Base-by-base conservation (phyloP, 2,329 filamentous ascomycete genomes). In the Lachnellula willkommii region DNA sequence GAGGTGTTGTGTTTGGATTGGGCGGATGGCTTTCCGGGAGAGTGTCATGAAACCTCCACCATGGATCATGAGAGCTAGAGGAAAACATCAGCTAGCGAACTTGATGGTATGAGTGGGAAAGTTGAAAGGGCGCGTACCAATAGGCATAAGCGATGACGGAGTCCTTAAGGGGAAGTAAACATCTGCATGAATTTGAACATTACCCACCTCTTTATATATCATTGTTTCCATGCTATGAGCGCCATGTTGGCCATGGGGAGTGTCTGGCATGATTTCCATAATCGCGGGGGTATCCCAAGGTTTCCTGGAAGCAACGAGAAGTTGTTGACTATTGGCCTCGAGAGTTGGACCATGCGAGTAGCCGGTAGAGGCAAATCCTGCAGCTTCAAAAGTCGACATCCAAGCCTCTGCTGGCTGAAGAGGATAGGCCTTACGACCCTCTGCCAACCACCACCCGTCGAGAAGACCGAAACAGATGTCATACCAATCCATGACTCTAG, bases 31-130 rank as follows among this genome's bases (percentile, higher is more conserved):
- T 43, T 70, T 70, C 7, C 74, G 67, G 0, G 70, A 72, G 8
- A 75, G 66, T 35, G 71, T 70, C 5, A 77, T 60, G 55, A 76
- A 69, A 6, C 75, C 70, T 17, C 75, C 76, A 3, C 75, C 75
- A 53, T 78, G 75, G 15, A 77, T 72, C 72, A 77, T 74, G 1
- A 77, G 57, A 14, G 72, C 74, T 74, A 53, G 32, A 42, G 26
- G 9, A 32, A 32, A 37, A 4, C 15, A n/a, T 32, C 24, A 49
- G 35, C 20, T 17, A 20, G 6, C 6, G 15, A 20, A n/a, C 39
- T 42, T 42, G 15, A 20, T n/a, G 17, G 15, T 11, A 17, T 42
- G 2, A n/a, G 2, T 42, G 15, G 39, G 17, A 12, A 17, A n/a
- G 15, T 17, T n/a, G 6, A 17, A 28, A 9, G 49, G 8, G 20